Percentiles rank a stretch among this genome's conserved stretches.
phyloP scores from a whole-genome alignment of 1,284 basidiomycete species.

The Cryptococcus sp. region DNA sequence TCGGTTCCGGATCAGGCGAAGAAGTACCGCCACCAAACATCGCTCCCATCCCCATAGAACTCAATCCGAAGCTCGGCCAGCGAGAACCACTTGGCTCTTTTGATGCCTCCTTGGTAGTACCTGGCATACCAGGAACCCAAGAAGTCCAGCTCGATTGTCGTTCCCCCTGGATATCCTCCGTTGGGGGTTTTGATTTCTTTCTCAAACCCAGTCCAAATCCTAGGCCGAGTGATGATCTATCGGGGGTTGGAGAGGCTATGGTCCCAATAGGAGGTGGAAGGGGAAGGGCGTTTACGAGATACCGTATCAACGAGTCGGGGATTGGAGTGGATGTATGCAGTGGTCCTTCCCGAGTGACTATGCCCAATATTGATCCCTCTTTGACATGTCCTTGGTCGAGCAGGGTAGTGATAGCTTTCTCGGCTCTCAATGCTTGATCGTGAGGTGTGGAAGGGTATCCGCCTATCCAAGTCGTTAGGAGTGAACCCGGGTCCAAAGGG shows the following conservation, averaged over 20 bases:
- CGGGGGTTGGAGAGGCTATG: not conserved
- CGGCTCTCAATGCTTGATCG: not conserved
- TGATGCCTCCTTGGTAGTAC: not conserved
- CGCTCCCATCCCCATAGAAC: constrained; percentile 6
- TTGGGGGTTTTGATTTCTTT: not conserved
- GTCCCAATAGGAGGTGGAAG: constrained; percentile 5
- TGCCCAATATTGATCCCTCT: not conserved
- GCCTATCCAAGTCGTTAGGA: constrained; percentile 19
- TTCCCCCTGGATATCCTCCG: not conserved
- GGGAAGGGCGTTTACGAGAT: constrained; percentile 14
- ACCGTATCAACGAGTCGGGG: constrained; percentile 15
- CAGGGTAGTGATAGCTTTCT: not conserved
- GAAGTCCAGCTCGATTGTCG: not conserved
- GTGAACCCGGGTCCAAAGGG: not conserved
- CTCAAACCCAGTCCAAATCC: constrained; percentile 13
- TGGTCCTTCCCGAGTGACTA: constrained; percentile 21
- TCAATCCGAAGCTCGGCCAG: constrained; percentile 29
- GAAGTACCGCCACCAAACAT: not conserved
- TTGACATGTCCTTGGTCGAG: not conserved
- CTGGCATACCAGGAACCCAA: not conserved
- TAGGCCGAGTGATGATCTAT: constrained; percentile 20
- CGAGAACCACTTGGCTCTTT: constrained; percentile 13
- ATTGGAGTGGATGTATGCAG: constrained; percentile 5
- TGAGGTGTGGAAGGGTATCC: constrained; percentile 10
- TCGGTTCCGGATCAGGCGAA: not conserved